Percentiles rank a stretch among this genome's conserved stretches.
phyloP scores from a whole-genome alignment of 257 asterid genomes.

The Penstemon eatonii region DNA sequence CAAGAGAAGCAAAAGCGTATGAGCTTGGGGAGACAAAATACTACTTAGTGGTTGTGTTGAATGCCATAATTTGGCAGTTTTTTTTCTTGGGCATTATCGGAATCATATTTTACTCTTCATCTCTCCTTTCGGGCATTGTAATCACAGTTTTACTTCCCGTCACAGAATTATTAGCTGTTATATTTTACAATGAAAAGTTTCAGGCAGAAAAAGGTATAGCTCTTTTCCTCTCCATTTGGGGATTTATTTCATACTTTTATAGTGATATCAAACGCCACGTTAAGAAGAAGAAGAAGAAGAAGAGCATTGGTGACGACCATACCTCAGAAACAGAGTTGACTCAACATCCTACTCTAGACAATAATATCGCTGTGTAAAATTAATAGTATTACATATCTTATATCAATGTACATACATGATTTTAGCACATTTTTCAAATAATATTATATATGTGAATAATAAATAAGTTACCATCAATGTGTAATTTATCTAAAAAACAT shows the following conservation, averaged over 20 bases:
- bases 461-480: too few species aligned
- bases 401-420: too few species aligned
- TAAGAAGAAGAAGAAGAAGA: conserved; percentile 19
- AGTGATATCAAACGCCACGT: conserved; percentile 29
- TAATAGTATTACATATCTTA: too few species aligned
- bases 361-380: too few species aligned
- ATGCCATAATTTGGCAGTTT: conserved; percentile 39
- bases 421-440: too few species aligned
- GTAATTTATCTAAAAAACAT: too few species aligned
- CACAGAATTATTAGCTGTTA: conserved; percentile 33
- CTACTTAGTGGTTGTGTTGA: conserved; percentile 36
- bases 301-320: background rate
- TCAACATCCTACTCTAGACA: background rate
- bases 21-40: conserved; percentile 45
- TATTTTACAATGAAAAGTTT: conserved; percentile 41
- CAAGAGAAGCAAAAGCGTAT: conserved; percentile 38
- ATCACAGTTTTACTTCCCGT: conserved; percentile 32
- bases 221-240: conserved; percentile 47
- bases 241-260: conserved; percentile 39
- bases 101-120: conserved; percentile 42
- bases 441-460: too few species aligned
- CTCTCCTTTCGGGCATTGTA: conserved; percentile 40
- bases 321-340: conserved; percentile 7
- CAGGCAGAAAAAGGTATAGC: conserved; percentile 43
- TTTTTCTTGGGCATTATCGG: conserved; percentile 45